Evolutionary conservation across 352 stramenopile species (phyloP).

Genomic region (Saprolegnia parasitica): DNA sequence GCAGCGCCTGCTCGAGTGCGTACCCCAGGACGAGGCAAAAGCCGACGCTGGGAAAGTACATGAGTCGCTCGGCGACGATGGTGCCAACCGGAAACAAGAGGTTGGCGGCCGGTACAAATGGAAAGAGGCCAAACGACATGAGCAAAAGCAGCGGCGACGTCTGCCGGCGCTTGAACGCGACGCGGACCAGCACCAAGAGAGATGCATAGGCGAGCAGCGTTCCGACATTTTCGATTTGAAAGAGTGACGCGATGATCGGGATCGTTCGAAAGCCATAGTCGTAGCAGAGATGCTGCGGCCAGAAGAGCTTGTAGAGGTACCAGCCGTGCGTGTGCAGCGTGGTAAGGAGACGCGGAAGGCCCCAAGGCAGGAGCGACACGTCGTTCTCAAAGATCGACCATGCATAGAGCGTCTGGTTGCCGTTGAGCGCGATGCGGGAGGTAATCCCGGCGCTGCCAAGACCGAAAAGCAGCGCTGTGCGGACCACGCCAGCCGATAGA

Average conservation of each 20-base stretch:
- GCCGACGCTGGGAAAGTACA: conserved; percentile 88
- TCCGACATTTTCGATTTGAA: conserved; percentile 55
- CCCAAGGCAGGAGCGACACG: conserved; percentile 49
- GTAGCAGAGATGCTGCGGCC: conserved; percentile 80
- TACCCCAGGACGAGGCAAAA: conserved; percentile 64
- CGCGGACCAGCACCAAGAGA: conserved; percentile 36
- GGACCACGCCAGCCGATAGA: conserved; percentile 1
- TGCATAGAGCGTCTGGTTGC: conserved; percentile 51
- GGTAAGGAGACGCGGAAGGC: conserved; percentile 47
- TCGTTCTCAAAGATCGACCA: conserved; percentile 88
- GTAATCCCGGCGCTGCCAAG: conserved; percentile 28
- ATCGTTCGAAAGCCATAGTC: conserved; percentile 90
- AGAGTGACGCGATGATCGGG: conserved; percentile 48
- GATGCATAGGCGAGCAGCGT: conserved; percentile 55
- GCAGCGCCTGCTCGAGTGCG: conserved; percentile 35
- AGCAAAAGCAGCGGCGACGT: conserved; percentile 41
- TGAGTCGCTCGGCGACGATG: conserved; percentile 83
- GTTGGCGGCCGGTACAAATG: conserved; percentile 90
- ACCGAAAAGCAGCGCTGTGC: conserved; percentile 30
- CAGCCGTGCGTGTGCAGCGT: conserved; percentile 83
- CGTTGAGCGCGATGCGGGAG: conserved; percentile 61
- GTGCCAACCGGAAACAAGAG: conserved; percentile 88
- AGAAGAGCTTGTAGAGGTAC: conserved; percentile 88
- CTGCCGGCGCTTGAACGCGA: conserved; percentile 31
- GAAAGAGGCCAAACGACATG: conserved; percentile 70